Evolutionary conservation across 768 basidiomycete species (phyloP).

Genomic region (Antrodiella citrinella): DNA sequence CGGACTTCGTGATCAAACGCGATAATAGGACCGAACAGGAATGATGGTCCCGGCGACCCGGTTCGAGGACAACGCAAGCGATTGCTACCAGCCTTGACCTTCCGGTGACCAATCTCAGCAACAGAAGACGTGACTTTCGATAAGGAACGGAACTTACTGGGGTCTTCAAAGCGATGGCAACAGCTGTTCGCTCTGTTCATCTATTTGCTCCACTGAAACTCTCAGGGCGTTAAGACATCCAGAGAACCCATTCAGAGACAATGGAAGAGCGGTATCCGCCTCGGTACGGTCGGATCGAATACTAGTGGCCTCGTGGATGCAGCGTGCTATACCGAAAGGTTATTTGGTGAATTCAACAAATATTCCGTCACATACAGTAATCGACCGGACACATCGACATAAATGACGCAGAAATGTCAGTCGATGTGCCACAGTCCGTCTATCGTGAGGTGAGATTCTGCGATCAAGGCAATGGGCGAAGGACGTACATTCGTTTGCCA

Average conservation of each 20-base stretch:
- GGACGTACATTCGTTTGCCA: background rate
- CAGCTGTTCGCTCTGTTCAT: conserved; percentile 7
- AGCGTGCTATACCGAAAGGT: conserved; percentile 4
- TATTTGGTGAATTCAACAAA: background rate
- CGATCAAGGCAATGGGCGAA: background rate
- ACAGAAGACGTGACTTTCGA: conserved; percentile 11
- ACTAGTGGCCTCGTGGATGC: conserved; percentile 8
- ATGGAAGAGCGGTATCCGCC: background rate
- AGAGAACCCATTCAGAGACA: conserved; percentile 3
- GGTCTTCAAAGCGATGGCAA: conserved; percentile 3
- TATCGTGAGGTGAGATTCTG: background rate
- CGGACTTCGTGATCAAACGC: background rate
- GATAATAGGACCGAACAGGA: background rate
- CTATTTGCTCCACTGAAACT: conserved; percentile 4
- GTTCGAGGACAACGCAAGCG: background rate
- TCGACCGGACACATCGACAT: too few relatives aligned
- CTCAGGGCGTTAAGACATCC: conserved; percentile 5
- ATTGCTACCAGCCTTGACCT: background rate
- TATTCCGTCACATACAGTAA: background rate
- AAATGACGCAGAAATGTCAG: background rate
- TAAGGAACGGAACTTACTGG: conserved; percentile 20
- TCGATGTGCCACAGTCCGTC: background rate
- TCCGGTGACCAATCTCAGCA: conserved; percentile 10
- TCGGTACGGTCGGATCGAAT: conserved; percentile 16
- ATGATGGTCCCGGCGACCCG: background rate